Evolutionary conservation across 257 asterid genomes (phyloP), one percentile per base, ranked within the genome.

Genomic region (Fraxinus quadrangulata): DNA sequence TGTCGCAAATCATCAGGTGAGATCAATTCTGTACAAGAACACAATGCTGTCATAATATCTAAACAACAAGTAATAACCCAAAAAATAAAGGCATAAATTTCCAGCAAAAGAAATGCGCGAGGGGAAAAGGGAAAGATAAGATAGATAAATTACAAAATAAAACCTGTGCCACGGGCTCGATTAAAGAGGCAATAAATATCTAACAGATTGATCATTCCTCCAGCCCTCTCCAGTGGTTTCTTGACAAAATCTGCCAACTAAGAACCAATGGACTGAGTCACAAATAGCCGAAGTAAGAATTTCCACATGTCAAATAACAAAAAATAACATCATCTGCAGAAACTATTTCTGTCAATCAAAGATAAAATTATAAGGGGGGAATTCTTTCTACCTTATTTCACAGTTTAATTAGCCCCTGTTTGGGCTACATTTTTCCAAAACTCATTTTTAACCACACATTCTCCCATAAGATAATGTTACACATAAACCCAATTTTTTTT

Each of bases 161-260:
- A 73, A 94, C 98, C 98, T 92, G 99, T 96, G 80, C 99, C 99
- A 77, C 99, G 96, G 76, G 99, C 99, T 72, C 98, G 96, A 84
- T 96, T 96, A 88, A 96, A 96, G 69, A 90, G 96, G 88, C 98
- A 96, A 86, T 96, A 96, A 19, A 92, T 77, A 86, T 96, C 99
- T 37, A 93, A 93, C 74, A 96, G 85, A 83, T 93, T 96, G 74
- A 96, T 82, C 92, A 90, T 96, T 76, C 99, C 99, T 19, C 99
- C 98, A 80, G 97, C 93, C 84, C 96, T 92, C 84, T 96, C 97
- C 31, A 96, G 82, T 36, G 96, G 97, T 71, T 77, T 84, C 92
- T 86, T 92, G 75, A 91, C 94, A 79, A 92, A 96, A 88, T 96
- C 99, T 87, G 99, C 99, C 84, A 96, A 83, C 97, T 94, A 86